Conservation (phyloP, 140 eudicot species). For the Erigeron philadelphicus region DNA sequence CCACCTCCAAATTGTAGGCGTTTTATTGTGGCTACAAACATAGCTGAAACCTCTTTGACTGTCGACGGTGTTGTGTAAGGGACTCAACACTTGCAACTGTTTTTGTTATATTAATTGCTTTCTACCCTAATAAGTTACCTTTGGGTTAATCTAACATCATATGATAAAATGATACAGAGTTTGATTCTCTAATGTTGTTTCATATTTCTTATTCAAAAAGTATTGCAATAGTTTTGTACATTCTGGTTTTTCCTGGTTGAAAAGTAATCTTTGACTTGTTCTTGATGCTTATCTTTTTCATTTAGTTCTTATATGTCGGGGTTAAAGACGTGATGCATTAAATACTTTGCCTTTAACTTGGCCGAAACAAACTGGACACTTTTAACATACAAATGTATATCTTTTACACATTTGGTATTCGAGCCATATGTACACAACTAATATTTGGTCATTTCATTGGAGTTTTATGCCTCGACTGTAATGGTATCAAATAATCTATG, state of each 20-base stretch:
- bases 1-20: constrained; percentile 91
- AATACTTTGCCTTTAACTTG: background rate
- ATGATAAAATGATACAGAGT: too few species aligned
- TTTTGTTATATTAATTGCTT: background rate
- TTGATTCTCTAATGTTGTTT: too few species aligned
- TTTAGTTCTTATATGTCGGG: background rate
- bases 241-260: background rate
- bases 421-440: too few species aligned
- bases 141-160: too few species aligned
- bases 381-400: too few species aligned
- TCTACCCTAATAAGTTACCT: background rate
- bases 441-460: too few species aligned
- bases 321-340: background rate
- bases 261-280: background rate
- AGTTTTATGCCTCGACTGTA: too few species aligned
- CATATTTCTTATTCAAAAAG: too few species aligned
- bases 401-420: too few species aligned
- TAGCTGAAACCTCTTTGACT: constrained; percentile 98
- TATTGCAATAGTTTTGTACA: background rate
- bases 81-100: constrained; percentile 19
- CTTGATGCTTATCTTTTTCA: background rate
- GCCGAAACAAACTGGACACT: background rate
- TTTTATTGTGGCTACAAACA: constrained; percentile 88
- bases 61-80: constrained; percentile 98
- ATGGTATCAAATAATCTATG: too few species aligned